Evolutionary conservation across 176 grass and related monocot genomes (phyloP), one percentile per base, ranked within the genome.

Genomic region (Eleusine coracana): DNA sequence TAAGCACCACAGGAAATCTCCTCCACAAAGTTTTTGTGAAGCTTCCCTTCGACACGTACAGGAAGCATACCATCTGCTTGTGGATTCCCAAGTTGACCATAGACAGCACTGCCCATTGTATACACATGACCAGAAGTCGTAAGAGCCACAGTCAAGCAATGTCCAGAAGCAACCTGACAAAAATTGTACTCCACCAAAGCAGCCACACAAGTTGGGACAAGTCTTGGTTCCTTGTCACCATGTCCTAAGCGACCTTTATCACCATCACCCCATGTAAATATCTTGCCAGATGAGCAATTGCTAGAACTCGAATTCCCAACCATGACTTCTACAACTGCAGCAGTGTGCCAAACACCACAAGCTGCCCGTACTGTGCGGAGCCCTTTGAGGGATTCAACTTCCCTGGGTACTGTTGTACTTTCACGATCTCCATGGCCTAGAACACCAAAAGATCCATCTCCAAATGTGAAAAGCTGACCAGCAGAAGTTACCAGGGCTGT

Each of bases 291-390:
- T 80, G 96, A 95, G 81, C 89, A 93, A 29, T 95, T 95, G 86
- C 92, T 98, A 78, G 91, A 95, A 82, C 87, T 88, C 64, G 93
- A 98, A 88, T 87, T 98, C 23, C 93, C 96, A 74, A 67, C 87
- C 91, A 98, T 98, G 39, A 98, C 91, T 91, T 98, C 96, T 52
- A 98, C 96, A 63, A 98, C 89, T 66, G 96, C 96, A 88, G 96
- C 96, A 82, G 93, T 98, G 74, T 98, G 96, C 96, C 96, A 98
- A 91, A 98, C 89, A 76, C 96, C 93, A 85, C 96, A 98, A 76
- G 96, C 91, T 21, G 91, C 91, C 73, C 93, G 73, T n/a, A 96
- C 96, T 1, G 96, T 96, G 5, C 96, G 88, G 42, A 98, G 89
- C 48, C 93, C 96, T 89, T 90, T 98, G 55, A 98, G 91, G 38